Evolutionary conservation across 352 stramenopile species (phyloP), one percentile per base, ranked within the genome.

Genomic region (Poterioochromonas sp.): DNA sequence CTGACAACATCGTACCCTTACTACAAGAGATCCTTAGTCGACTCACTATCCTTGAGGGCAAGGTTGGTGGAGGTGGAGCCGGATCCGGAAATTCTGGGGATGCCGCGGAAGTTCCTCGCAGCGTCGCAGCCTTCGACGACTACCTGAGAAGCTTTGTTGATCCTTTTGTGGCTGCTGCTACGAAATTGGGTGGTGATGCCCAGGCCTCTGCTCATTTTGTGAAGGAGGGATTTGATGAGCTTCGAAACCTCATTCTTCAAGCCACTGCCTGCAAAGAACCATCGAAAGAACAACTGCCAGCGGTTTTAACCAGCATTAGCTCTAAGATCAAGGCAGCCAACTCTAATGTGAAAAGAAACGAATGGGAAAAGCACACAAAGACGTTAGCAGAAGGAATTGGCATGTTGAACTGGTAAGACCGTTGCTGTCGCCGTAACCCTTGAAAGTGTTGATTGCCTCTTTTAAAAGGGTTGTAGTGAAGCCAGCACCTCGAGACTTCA

Each of bases 261-360:
- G 93, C 92, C 29, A 93, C 88, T 26, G 81, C 86, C 76, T 97
- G 90, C 85, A 97, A 97, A 85, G 94, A 96, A 84, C 94, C 90
- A 85, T 62, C 85, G 85, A n/a, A 60, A 70, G 34, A 74, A 76
- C n/a, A 32, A 83, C 62, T 74, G 62, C 64, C 58, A 77, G 22
- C 71, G 79, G 8, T 76, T 83, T 44, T 80, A 69, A 26, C 37
- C 53, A 8, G 26, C 83, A 62, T 87, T 87, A 62, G 74, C 80
- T 12, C 77, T 68, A 5, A 79, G 53, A 78, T 87, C 18, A 79
- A 88, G 79, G 80, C 5, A 40, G 15, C 29, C 65, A 29, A 63
- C 1, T n/a, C 5, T 35, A 18, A n/a, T 49, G 20, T 70, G 40
- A n/a, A 77, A 35, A 63, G 80, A 41, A 80, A 88, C 34, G 87